phyloP scores from a whole-genome alignment of 805 yeast species.

The Saccharomyces jurei region DNA sequence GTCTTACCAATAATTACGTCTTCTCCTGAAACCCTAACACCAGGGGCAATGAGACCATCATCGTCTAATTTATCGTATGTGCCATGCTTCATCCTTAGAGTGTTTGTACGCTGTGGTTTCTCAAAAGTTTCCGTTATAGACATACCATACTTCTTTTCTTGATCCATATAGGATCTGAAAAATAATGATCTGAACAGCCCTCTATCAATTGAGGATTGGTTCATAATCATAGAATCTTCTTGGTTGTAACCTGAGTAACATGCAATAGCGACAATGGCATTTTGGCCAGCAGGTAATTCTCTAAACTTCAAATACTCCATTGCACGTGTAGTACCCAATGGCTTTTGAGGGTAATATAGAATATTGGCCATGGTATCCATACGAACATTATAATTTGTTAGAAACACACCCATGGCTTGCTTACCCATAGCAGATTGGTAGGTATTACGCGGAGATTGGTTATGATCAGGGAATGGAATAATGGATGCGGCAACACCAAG shows the following conservation, averaged over 20 bases:
- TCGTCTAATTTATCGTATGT: slow-evolving; percentile 97
- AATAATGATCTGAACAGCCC: slow-evolving; percentile 93
- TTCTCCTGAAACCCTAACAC: slow-evolving; percentile 97
- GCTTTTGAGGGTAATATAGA: slow-evolving; percentile 94
- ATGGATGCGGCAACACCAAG: slow-evolving; percentile 97
- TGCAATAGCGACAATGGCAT: slow-evolving; percentile 95
- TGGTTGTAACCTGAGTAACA: slow-evolving; percentile 98
- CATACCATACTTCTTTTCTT: slow-evolving; percentile 97
- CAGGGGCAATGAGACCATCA: slow-evolving; percentile 96
- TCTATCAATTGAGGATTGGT: slow-evolving; percentile 93
- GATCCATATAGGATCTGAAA: slow-evolving; percentile 97
- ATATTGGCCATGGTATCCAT: slow-evolving; percentile 99
- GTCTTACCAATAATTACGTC: slow-evolving; percentile 98
- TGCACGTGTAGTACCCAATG: slow-evolving; percentile 93
- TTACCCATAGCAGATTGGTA: slow-evolving; percentile 99
- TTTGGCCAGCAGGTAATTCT: slow-evolving; percentile 98
- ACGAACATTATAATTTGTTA: slow-evolving; percentile 90
- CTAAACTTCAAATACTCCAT: slow-evolving; percentile 97
- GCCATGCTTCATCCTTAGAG: slow-evolving; percentile 92
- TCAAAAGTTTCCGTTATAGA: slow-evolving; percentile 96
- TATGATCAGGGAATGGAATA: slow-evolving; percentile 99
- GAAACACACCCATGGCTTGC: slow-evolving; percentile 98
- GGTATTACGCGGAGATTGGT: slow-evolving; percentile 98
- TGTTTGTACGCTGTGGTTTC: slow-evolving; percentile 90
- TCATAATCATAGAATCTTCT: slow-evolving; percentile 99